Base-by-base conservation (phyloP, 169 alveolate species). In the Cryptosporidium felis region DNA sequence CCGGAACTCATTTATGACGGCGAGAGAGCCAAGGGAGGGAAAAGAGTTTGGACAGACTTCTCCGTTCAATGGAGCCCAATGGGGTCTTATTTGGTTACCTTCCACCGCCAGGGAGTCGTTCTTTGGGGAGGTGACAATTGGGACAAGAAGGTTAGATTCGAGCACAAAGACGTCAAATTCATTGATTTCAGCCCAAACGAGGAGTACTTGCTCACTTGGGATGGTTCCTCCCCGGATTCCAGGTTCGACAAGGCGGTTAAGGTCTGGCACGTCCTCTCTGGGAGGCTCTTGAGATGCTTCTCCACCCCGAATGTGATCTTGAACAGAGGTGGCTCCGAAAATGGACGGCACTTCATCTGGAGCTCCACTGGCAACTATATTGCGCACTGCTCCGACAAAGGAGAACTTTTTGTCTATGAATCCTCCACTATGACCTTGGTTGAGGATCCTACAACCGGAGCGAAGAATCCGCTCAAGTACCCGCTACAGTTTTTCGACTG, bases 31-130 rank as follows among this genome's bases (percentile, higher is more conserved):
- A 91, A 91, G 51, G 96, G 95, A 5, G 85, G 85, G 0, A 92
- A 90, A 58, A 63, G 94, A 1, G 92, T 92, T n/a, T 93, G 96
- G 93, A 93, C 97, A 1, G 96, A 94, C 42, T 92, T 91, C 62
- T 91, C 93, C 59, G 97, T 94, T 0, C 95, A 94, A 91, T 95
- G 97, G 97, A 94, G 97, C 36, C 93, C 95, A 18, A 94, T 91
- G 67, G 97, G 97, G 9, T 93, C 97, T 16, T 95, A 93, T 79
- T 90, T 95, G 44, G 96, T 93, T 12, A 93, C 95, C 30, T 95
- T 94, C 89, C 95, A 94, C 67, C 82, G 95, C 60, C 96, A 94
- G 12, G 97, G 93, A 16, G 93, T 94, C 47, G 96, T 94, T 26
- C 89, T 94, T 16, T 94, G 95, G 94, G 96, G 96, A 0, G 97